Evolutionary conservation across 768 basidiomycete genomes (phyloP).

Genomic region (Hygrocybe punicea): DNA sequence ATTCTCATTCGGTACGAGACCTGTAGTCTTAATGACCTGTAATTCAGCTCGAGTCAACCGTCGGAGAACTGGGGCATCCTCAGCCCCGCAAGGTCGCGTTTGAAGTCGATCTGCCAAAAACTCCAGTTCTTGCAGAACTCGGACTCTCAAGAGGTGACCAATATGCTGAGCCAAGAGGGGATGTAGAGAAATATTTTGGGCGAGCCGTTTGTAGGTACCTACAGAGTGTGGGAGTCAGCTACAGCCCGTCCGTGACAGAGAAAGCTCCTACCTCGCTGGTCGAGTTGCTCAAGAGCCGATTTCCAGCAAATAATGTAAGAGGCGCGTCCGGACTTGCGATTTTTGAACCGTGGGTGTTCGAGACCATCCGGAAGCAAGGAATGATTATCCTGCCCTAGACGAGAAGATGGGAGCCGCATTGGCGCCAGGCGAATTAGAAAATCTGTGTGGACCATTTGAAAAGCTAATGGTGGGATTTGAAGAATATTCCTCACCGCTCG

Average conservation of each 20-base stretch:
- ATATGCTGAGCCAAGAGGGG: conserved; percentile 53
- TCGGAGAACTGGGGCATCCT: conserved; percentile 45
- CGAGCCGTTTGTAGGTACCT: conserved; percentile 29
- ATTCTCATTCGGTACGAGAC: conserved; percentile 46
- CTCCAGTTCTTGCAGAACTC: conserved; percentile 73
- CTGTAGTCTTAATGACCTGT: conserved; percentile 43
- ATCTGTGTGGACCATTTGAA: conserved; percentile 40
- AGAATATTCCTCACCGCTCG: conserved; percentile 45
- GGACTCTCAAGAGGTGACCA: conserved; percentile 62
- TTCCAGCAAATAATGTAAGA: conserved; percentile 63
- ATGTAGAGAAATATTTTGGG: conserved; percentile 34
- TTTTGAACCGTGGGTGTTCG: conserved; percentile 59
- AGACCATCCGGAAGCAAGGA: conserved; percentile 53
- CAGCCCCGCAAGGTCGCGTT: conserved; percentile 14
- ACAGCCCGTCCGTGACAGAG: background rate
- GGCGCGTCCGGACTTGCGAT: conserved; percentile 43
- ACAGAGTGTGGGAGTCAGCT: conserved; percentile 11
- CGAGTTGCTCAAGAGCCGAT: conserved; percentile 39
- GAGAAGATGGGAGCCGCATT: conserved; percentile 38
- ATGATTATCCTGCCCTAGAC: conserved; percentile 8
- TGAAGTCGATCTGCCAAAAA: conserved; percentile 49
- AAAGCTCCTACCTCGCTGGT: conserved; percentile 34
- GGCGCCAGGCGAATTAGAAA: conserved; percentile 61
- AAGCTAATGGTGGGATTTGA: background rate
- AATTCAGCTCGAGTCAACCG: conserved; percentile 65